A percentile compares a stretch with the other conserved stretches of the same genome.
Conservation (phyloP, 1,139 yeast genomes). For the Arxiozyma heterogenica region DNA sequence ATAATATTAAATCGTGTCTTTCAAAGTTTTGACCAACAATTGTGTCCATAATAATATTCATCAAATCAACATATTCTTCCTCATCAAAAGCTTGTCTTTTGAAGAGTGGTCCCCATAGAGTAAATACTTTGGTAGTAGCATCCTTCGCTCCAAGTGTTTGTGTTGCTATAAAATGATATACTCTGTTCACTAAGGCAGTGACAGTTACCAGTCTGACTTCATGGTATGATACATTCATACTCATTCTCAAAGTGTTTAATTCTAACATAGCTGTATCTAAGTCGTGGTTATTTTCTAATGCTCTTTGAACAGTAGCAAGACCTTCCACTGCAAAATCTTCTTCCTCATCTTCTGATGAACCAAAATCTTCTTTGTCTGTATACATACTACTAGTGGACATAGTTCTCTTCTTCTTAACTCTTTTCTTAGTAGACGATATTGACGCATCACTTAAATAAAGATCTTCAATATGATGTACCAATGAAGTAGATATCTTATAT, state of each 20-base stretch:
- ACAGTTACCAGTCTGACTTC: slow-evolving; percentile 82
- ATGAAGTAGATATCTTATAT: slow-evolving; percentile 26
- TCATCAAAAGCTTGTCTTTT: slow-evolving; percentile 73
- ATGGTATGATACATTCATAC: slow-evolving; percentile 90
- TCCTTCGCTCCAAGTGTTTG: slow-evolving; percentile 66
- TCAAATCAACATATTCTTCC: slow-evolving; percentile 68
- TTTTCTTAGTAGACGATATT: slow-evolving; percentile 47
- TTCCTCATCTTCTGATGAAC: slow-evolving; percentile 42
- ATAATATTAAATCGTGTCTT: slow-evolving; percentile 31
- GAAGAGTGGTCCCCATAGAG: slow-evolving; percentile 72
- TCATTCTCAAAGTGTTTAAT: slow-evolving; percentile 90
- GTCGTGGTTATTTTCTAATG: slow-evolving; percentile 85
- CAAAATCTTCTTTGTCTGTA: slow-evolving; percentile 30
- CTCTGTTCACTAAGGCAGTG: slow-evolving; percentile 58
- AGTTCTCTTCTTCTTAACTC: slow-evolving; percentile 39
- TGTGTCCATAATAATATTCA: slow-evolving; percentile 39
- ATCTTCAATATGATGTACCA: slow-evolving; percentile 52
- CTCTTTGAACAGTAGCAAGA: slow-evolving; percentile 83
- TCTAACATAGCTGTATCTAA: slow-evolving; percentile 88
- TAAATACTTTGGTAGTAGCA: slow-evolving; percentile 67
- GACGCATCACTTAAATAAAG: slow-evolving; percentile 75
- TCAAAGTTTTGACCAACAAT: slow-evolving; percentile 28
- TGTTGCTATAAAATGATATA: slow-evolving; percentile 63
- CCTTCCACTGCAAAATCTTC: slow-evolving; percentile 87
- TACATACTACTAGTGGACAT: slow-evolving; percentile 38